Percentiles rank a stretch among this genome's conserved stretches.
Evolutionary conservation across 805 yeast species (phyloP).

Genomic region (Zygotorulaspora danielsina): DNA sequence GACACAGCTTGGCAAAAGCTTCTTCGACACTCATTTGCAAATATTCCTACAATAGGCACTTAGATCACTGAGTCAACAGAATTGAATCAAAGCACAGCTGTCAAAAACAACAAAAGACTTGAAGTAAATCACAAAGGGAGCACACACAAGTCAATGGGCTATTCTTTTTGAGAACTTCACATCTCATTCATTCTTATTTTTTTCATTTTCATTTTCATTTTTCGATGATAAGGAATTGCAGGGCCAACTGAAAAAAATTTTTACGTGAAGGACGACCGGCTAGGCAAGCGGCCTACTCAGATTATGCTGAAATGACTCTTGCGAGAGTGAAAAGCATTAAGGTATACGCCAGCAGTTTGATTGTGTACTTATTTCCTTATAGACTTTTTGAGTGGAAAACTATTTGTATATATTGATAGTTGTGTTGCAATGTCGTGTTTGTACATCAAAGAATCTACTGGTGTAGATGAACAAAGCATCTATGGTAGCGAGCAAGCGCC

Average conservation of each 20-base stretch:
- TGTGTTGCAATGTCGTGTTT: constrained; percentile 36
- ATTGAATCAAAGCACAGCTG: too few relatives aligned
- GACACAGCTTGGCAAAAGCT: constrained; percentile 60
- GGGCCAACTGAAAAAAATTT: background rate
- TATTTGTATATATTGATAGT: too few relatives aligned
- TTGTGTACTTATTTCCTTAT: too few relatives aligned
- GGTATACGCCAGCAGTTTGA: too few relatives aligned
- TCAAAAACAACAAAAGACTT: too few relatives aligned
- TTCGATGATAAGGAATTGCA: constrained; percentile 1
- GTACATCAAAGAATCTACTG: constrained; percentile 71
- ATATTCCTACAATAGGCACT: background rate
- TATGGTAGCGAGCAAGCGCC: constrained; percentile 68
- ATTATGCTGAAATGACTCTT: too few relatives aligned
- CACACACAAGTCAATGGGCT: too few relatives aligned
- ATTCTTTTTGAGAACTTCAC: too few relatives aligned
- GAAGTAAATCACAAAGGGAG: too few relatives aligned
- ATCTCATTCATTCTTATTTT: background rate
- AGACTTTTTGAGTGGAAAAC: too few relatives aligned
- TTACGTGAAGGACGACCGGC: constrained; percentile 1
- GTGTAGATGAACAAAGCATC: constrained; percentile 57
- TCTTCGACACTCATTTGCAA: constrained; percentile 60
- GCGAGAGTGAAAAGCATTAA: too few relatives aligned
- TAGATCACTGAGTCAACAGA: background rate
- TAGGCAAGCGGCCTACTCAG: too few relatives aligned
- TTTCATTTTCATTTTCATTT: background rate